These are phyloP conservation scores for Aspergillus melleus DNA, from an alignment of 2,329 filamentous ascomycete species.

Conservation along the genomic window DNA sequence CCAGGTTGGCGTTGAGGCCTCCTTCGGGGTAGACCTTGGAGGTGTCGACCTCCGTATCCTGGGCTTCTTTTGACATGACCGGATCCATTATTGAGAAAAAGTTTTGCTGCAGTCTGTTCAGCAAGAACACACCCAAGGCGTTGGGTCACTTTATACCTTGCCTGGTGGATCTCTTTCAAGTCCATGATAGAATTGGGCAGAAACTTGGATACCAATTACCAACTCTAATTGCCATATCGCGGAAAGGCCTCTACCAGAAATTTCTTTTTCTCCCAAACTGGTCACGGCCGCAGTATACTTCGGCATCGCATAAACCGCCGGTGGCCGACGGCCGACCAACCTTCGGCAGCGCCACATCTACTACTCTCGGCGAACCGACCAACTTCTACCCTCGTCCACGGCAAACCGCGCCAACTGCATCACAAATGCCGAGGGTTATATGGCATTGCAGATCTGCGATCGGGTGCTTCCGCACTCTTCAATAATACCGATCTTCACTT, in stretches of 20 bases:
- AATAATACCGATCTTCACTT: too few relatives aligned
- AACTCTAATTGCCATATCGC: not conserved
- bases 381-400: not conserved
- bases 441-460: too few relatives aligned
- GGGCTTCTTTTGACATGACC: not conserved
- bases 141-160: not conserved
- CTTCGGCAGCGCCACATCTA: not conserved
- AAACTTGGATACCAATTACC: not conserved
- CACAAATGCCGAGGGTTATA: too few relatives aligned
- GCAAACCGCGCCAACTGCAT: not conserved
- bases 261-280: not conserved
- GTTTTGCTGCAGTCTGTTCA: not conserved
- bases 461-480: too few relatives aligned
- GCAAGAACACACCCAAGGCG: not conserved
- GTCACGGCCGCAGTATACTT: not conserved
- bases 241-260: not conserved
- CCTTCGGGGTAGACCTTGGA: conserved; percentile 15
- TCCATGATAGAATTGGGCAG: not conserved
- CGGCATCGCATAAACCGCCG: not conserved
- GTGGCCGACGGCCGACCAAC: not conserved
- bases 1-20: conserved; percentile 40
- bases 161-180: not conserved
- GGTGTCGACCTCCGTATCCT: not conserved
- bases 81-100: not conserved
- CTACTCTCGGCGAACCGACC: not conserved